phyloP scores from a whole-genome alignment of 805 yeast genomes.

The Zygotorulaspora florentina region DNA sequence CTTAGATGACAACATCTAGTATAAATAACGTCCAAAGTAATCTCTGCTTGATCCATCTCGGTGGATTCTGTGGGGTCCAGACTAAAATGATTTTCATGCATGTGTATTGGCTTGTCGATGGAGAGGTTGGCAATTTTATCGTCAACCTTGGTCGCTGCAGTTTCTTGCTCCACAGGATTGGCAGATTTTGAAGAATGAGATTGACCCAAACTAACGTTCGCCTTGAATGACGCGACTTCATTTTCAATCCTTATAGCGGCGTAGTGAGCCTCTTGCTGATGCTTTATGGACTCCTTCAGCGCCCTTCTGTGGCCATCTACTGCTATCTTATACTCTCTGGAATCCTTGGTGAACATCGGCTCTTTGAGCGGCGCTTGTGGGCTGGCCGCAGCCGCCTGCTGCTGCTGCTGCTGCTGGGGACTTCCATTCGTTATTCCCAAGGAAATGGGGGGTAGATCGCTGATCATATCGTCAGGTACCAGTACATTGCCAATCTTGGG shows the following conservation, averaged over 20 bases:
- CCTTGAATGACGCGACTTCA: slow-evolving; percentile 52
- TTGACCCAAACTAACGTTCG: slow-evolving; percentile 3
- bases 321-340: slow-evolving; percentile 50
- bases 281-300: slow-evolving; percentile 58
- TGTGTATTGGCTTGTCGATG: slow-evolving; percentile 70
- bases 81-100: slow-evolving; percentile 53
- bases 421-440: slow-evolving; percentile 60
- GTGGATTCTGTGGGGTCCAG: slow-evolving; percentile 24
- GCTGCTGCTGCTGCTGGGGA: slow-evolving; percentile 25
- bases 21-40: slow-evolving; percentile 61
- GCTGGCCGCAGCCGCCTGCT: not conserved
- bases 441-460: slow-evolving; percentile 59
- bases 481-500: slow-evolving; percentile 78
- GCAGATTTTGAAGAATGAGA: slow-evolving; percentile 1
- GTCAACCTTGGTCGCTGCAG: slow-evolving; percentile 2
- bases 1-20: slow-evolving; percentile 91
- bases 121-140: slow-evolving; percentile 37
- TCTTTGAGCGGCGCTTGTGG: not conserved
- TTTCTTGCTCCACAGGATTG: slow-evolving; percentile 2
- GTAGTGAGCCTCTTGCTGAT: slow-evolving; percentile 70
- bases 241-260: slow-evolving; percentile 66
- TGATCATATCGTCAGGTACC: slow-evolving; percentile 59
- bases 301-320: slow-evolving; percentile 55
- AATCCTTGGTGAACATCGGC: slow-evolving; percentile 30
- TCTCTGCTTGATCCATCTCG: slow-evolving; percentile 20